A percentile compares a stretch with the other conserved stretches of the same genome.
Conservation (phyloP, 495 filamentous ascomycete species). For the Penicillium herquei region DNA sequence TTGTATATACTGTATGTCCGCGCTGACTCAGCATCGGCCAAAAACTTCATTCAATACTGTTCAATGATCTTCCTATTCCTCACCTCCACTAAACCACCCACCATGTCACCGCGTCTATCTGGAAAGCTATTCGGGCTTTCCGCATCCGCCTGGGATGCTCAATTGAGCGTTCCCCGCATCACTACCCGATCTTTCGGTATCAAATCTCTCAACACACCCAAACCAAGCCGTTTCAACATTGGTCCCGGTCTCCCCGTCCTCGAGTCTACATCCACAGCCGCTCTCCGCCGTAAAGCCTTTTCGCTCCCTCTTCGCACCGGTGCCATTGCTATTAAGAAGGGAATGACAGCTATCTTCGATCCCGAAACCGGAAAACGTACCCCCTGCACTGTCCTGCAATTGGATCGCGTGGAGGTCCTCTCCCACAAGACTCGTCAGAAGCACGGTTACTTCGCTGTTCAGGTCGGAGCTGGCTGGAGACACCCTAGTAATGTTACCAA, state of each 20-base stretch:
- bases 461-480: conserved; percentile 80
- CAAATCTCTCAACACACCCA: conserved; percentile 49
- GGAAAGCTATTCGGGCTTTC: conserved; percentile 36
- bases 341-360: conserved; percentile 90
- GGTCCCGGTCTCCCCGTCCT: conserved; percentile 51
- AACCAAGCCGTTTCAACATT: conserved; percentile 46
- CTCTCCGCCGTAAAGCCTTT: conserved; percentile 71
- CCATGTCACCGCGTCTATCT: conserved; percentile 38
- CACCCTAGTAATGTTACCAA: conserved; percentile 71
- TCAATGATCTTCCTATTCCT: conserved; percentile 5
- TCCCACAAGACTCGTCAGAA: conserved; percentile 74
- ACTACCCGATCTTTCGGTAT: conserved; percentile 44
- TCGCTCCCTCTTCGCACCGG: conserved; percentile 80
- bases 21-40: conserved; percentile 19
- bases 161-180: conserved; percentile 17
- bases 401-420: conserved; percentile 87
- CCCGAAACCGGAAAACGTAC: conserved; percentile 69
- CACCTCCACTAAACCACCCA: conserved; percentile 6
- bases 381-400: conserved; percentile 88
- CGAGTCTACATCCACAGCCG: conserved; percentile 71
- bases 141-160: conserved; percentile 16
- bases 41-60: conserved; percentile 19
- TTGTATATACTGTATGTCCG: too few relatives aligned
- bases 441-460: conserved; percentile 91
- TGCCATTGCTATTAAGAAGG: conserved; percentile 82